Evolutionary conservation across 2,329 filamentous ascomycete species (phyloP).

Genomic region (Clonostachys sp.): DNA sequence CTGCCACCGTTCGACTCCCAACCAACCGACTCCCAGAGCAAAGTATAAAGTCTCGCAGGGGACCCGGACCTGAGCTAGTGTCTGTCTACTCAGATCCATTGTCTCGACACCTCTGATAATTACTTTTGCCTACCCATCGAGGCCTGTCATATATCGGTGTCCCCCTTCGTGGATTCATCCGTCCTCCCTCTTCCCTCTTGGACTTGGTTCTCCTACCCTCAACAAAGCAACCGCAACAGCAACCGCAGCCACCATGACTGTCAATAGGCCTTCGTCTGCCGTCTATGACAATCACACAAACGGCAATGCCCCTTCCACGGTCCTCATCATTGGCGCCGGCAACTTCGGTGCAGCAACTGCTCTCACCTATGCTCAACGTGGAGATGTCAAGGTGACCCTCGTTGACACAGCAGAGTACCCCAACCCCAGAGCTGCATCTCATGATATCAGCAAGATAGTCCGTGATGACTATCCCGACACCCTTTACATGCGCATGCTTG

Average conservation of each 20-base stretch:
- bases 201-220: too few species aligned
- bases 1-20: too few species aligned
- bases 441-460: conserved; percentile 40
- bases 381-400: conserved; percentile 22
- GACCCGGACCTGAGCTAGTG: too few species aligned
- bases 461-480: conserved; percentile 33
- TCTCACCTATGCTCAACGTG: conserved; percentile 22
- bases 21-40: too few species aligned
- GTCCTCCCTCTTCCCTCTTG: too few species aligned
- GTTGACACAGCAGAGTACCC: conserved; percentile 27
- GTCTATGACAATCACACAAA: background rate
- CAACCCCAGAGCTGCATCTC: conserved; percentile 35
- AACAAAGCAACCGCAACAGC: too few species aligned
- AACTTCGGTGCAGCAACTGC: conserved; percentile 39
- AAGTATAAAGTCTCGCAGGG: too few species aligned
- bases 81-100: too few species aligned
- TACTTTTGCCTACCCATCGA: too few species aligned
- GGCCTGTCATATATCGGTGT: too few species aligned
- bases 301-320: background rate
- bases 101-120: too few species aligned
- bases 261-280: conserved; percentile 1
- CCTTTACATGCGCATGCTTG: conserved; percentile 32
- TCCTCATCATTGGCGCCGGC: conserved; percentile 35
- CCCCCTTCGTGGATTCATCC: too few species aligned
- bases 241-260: conserved; percentile 1